These are phyloP conservation scores for Zygotorulaspora chibaensis DNA, from an alignment of 805 yeast species.

Conservation along the genomic window DNA sequence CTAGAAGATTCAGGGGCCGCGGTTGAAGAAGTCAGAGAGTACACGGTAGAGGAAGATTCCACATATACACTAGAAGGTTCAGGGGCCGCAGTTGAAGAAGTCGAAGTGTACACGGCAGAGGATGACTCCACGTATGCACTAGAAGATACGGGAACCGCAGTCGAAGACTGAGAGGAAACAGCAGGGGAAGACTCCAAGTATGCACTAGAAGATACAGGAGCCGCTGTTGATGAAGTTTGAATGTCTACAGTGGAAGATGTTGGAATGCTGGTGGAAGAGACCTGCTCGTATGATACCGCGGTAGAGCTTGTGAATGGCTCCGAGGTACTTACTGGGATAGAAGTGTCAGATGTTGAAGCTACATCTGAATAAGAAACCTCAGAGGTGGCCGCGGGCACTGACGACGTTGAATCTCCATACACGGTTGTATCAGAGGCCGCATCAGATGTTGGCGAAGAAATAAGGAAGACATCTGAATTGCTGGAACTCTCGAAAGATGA, in stretches of 20 bases:
- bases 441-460: background rate
- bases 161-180: conserved; percentile 1
- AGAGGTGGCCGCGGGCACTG: too few relatives aligned
- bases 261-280: background rate
- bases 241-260: background rate
- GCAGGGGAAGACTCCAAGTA: background rate
- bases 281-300: background rate
- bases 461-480: background rate
- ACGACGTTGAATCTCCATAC: background rate
- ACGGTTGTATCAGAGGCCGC: background rate
- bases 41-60: background rate
- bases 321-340: too few relatives aligned
- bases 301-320: background rate
- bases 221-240: background rate
- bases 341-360: too few relatives aligned
- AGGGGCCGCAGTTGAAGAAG: background rate
- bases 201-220: background rate
- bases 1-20: background rate
- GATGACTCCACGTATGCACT: background rate
- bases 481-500: background rate
- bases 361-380: too few relatives aligned
- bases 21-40: background rate
- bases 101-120: background rate
- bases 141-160: background rate
- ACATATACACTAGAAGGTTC: background rate